Percentiles rank a stretch among this genome's conserved stretches.
Conservation (phyloP, 768 basidiomycete genomes). For the Psilocybe azurescens region DNA sequence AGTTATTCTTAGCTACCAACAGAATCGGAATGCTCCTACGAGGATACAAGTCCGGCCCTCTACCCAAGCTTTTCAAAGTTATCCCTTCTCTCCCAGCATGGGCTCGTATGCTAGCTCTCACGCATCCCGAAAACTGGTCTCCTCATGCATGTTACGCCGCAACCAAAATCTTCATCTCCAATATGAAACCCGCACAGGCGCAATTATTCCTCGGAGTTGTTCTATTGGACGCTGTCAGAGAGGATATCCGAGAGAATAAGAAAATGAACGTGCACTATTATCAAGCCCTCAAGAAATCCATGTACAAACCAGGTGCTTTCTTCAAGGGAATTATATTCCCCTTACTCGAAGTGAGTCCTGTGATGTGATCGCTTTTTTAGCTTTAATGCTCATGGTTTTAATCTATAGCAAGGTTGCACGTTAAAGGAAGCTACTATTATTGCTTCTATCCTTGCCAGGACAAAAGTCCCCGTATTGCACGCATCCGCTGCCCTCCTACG, state of each 20-base stretch:
- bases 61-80: constrained; percentile 98
- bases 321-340: constrained; percentile 99
- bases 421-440: constrained; percentile 95
- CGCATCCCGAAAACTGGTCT: constrained; percentile 92
- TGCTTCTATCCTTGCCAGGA: constrained; percentile 88
- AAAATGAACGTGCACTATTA: constrained; percentile 95
- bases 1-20: neutral
- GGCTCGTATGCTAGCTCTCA: constrained; percentile 94
- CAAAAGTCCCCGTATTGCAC: constrained; percentile 95
- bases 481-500: constrained; percentile 94
- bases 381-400: neutral
- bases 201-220: constrained; percentile 93
- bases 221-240: constrained; percentile 85
- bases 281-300: constrained; percentile 86
- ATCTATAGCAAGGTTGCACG: constrained; percentile 69
- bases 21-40: constrained; percentile 88
- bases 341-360: constrained; percentile 78
- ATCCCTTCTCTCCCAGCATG: constrained; percentile 95
- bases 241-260: constrained; percentile 85
- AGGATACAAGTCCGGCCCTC: constrained; percentile 90
- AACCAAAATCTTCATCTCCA: constrained; percentile 94
- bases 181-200: constrained; percentile 94
- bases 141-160: constrained; percentile 95
- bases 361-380: neutral
- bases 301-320: constrained; percentile 97